These are phyloP conservation scores for Magnolia kwangsiensis DNA, from an alignment of 164 flowering plant genomes.

Conservation along the genomic window DNA sequence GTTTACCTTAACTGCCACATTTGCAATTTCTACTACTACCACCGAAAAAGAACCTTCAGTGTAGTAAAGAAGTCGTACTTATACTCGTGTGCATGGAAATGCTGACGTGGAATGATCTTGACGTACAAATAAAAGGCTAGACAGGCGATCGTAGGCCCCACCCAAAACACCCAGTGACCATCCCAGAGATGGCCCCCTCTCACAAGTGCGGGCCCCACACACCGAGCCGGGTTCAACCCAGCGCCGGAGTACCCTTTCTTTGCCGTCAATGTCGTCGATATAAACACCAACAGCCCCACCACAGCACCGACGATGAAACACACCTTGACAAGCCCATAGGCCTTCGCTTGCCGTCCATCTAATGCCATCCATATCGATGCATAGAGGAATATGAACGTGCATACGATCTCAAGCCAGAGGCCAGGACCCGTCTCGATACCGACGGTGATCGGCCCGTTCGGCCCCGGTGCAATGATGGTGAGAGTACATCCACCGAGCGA, in stretches of 20 bases:
- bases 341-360: slow-evolving; percentile 35
- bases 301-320: slow-evolving; percentile 37
- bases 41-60: slow-evolving; percentile 5
- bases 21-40: neutral
- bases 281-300: slow-evolving; percentile 41
- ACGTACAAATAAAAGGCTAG: slow-evolving; percentile 42
- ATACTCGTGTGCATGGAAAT: slow-evolving; percentile 8
- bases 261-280: slow-evolving; percentile 43
- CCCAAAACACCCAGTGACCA: slow-evolving; percentile 67
- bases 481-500: slow-evolving; percentile 62
- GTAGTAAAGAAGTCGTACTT: slow-evolving; percentile 13
- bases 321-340: slow-evolving; percentile 30
- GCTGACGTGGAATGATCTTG: slow-evolving; percentile 39
- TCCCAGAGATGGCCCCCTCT: slow-evolving; percentile 63
- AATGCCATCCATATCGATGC: slow-evolving; percentile 50
- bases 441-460: slow-evolving; percentile 29
- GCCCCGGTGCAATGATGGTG: slow-evolving; percentile 37
- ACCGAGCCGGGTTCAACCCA: slow-evolving; percentile 69
- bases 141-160: slow-evolving; percentile 44
- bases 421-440: slow-evolving; percentile 41
- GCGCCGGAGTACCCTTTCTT: slow-evolving; percentile 54
- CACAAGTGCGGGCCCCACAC: slow-evolving; percentile 64
- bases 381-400: slow-evolving; percentile 45
- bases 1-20: too few species aligned
- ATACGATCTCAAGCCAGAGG: slow-evolving; percentile 50